Base-by-base conservation (phyloP, 306 rosid genomes). In the Lablab purpureus region DNA sequence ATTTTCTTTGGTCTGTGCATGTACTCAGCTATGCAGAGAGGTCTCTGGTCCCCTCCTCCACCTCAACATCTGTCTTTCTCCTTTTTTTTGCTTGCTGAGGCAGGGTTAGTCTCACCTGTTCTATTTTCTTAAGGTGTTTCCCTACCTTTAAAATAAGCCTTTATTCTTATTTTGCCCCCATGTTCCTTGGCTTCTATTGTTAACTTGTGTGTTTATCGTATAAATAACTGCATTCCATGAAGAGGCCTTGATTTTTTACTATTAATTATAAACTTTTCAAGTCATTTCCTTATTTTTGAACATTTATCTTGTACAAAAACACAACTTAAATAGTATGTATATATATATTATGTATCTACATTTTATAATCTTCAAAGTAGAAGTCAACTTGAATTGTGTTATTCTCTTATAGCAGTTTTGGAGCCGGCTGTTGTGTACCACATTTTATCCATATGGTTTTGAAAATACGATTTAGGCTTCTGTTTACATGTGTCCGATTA, bases 391-490 rank as follows among this genome's bases (percentile, higher is more conserved):
- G 4, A 11, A 50, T n/a, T 50, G 23, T 18, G 56, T 7, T 50
- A 50, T 17, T 3, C 55, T 0, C 7, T 17, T 50, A 46, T 14
- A 13, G 51, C 18, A 3, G 51, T 46, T 46, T 46, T 4, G 6
- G 17, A 50, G 19, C 10, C 2, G 55, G 0, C 45, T 9, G 45
- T 40, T 40, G 45, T 40, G 45, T 9, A 8, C 45, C 2, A 2
- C 45, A 40, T 56, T 27, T 58, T 2, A 62, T 27, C 80, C 75
- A 28, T 43, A 56, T 73, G 50, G 41, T 41, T 41, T 65, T n/a
- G 41, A 43, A 49, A 51, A 37, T 37, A 2, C 41, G 32, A 32
- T 58, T 45, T 12, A 54, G 64, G 67, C 25, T 62, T n/a, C 25
- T 50, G 34, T 34, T 46, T 34, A 32, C 49, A 14, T 2, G 14